Conservation (phyloP, 176 grass and related monocot species). For the Panicum miliaceum region DNA sequence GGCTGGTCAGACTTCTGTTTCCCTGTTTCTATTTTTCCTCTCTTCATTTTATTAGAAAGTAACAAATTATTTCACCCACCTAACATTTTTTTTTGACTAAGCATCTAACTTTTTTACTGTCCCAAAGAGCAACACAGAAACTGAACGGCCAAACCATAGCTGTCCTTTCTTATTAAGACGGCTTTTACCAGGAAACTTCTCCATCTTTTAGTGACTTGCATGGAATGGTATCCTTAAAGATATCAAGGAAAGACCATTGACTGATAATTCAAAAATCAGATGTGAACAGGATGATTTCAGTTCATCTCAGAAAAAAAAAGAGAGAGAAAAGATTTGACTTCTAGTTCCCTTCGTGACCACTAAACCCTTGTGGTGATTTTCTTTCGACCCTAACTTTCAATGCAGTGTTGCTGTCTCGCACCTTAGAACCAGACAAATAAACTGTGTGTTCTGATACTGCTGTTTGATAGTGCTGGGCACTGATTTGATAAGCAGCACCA, state of each 20-base stretch:
- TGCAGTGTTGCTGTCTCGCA: background rate
- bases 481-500: background rate
- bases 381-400: constrained; percentile 3
- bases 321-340: background rate
- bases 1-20: background rate
- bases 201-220: constrained; percentile 13
- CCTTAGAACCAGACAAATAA: background rate
- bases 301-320: background rate
- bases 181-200: background rate
- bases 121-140: constrained; percentile 24
- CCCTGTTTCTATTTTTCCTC: background rate
- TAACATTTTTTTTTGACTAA: constrained; percentile 27
- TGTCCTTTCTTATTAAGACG: constrained; percentile 8
- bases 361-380: constrained; percentile 24
- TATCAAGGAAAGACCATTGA: constrained; percentile 15
- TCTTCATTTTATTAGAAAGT: background rate
- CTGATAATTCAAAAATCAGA: background rate
- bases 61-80: constrained; percentile 1
- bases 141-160: background rate
- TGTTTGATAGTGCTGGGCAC: background rate
- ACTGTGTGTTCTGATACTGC: background rate
- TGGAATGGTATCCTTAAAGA: background rate
- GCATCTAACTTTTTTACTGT: constrained; percentile 4
- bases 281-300: background rate
- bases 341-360: background rate